Evolutionary conservation across 2,329 filamentous ascomycete genomes (phyloP), one percentile per base, ranked within the genome.

Genomic region (Monosporascus sp.): DNA sequence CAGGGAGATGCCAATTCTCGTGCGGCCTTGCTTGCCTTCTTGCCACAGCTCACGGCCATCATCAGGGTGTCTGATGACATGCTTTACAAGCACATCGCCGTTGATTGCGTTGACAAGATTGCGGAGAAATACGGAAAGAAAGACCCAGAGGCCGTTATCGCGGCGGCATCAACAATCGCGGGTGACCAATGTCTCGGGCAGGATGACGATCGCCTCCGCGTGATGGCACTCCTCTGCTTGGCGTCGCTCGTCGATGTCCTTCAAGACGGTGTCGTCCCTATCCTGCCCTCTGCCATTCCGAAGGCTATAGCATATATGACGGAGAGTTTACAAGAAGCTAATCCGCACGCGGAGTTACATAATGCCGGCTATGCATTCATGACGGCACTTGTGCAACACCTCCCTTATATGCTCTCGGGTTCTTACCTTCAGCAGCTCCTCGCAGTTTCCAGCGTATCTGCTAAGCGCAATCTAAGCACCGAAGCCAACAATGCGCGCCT

Each of bases 71-170:
- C 88, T 6, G 75, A 80, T 34, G 85, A 94, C 59, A 81, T 87
- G 50, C 78, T 84, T 27, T 86, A 94, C 68, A 91, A 93, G 71
- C 86, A 91, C 62, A 90, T 89, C 11, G 89, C 92, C 1, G 85
- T 99, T 56, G 85, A 85, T 37, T 97, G 93, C 62, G 86, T 97
- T 45, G 92, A 97, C 72, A 89, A 90, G 69, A 95, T 99, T 57
- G 83, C 89, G 2, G 92, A 97, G 71, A 93, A 93, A 68, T 97
- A 96, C 68, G 95, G 94, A 60, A 95, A 94, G 76, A 95, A 92
- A 68, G 89, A 96, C 64, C 78, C 88, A 1, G 83, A 88, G 60
- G 85, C 84, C 45, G 88, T 96, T 45, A 79, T 88, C 25, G 81
- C 82, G 5, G 88, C 91, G 5, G 90, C 91, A 5, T 77, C 84